A percentile compares a stretch with the other conserved stretches of the same genome.
Conservation (phyloP, 75 land plant species). For the Pinus taeda region DNA sequence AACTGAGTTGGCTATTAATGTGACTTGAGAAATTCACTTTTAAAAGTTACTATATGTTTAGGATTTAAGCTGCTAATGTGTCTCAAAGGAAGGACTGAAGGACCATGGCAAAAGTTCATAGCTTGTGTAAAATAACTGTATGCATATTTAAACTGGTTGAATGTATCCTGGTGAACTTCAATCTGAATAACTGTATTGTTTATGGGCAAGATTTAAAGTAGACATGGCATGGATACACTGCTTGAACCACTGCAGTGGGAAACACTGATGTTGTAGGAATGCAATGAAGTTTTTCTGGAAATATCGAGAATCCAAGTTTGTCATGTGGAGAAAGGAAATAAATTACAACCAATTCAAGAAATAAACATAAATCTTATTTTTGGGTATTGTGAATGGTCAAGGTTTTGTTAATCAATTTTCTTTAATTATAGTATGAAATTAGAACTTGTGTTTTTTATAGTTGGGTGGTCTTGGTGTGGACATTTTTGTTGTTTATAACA, state of each 20-base stretch:
- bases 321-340: not conserved
- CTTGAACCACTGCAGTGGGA: not conserved
- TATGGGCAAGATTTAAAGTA: not conserved
- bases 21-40: too few relatives aligned
- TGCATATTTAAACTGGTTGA: not conserved
- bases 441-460: not conserved
- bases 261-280: not conserved
- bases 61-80: too few relatives aligned
- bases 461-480: not conserved
- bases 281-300: not conserved
- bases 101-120: too few relatives aligned
- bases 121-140: too few relatives aligned
- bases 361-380: not conserved
- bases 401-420: not conserved
- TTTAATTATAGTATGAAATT: not conserved
- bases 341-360: not conserved
- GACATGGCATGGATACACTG: not conserved
- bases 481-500: not conserved
- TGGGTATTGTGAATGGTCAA: not conserved
- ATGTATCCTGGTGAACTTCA: not conserved
- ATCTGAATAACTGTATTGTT: not conserved
- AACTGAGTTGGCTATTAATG: too few relatives aligned
- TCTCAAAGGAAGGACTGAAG: too few relatives aligned
- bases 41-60: too few relatives aligned
- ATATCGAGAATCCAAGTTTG: not conserved